These are phyloP conservation scores for Podaxis sp. DNA, from an alignment of 768 basidiomycete genomes.

Conservation along the genomic window DNA sequence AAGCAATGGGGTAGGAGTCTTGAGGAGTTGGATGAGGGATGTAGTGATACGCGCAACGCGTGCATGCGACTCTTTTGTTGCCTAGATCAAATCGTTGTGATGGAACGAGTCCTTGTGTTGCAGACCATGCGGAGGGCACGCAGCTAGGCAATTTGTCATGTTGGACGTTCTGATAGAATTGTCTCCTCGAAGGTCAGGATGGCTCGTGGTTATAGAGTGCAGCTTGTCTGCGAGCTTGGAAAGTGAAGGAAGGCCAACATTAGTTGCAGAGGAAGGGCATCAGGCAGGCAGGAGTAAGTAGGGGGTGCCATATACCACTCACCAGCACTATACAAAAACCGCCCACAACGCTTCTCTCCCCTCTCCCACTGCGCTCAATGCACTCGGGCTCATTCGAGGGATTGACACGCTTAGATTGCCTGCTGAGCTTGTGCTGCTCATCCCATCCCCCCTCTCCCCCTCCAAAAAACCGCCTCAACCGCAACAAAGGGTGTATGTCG, in stretches of 20 bases:
- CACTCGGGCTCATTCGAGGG: conserved; percentile 24
- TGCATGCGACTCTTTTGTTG: conserved; percentile 57
- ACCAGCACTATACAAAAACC: conserved; percentile 90
- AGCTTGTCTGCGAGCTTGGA: conserved; percentile 79
- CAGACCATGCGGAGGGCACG: conserved; percentile 68
- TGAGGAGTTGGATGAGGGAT: conserved; percentile 62
- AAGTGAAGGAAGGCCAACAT: conserved; percentile 15
- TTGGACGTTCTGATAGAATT: conserved; percentile 64
- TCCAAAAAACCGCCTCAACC: conserved; percentile 60
- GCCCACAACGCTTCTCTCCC: conserved; percentile 82
- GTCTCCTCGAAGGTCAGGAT: conserved; percentile 66
- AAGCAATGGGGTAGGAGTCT: conserved; percentile 46
- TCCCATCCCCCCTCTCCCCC: conserved; percentile 45
- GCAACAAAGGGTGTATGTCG: conserved; percentile 54
- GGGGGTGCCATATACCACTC: conserved; percentile 35
- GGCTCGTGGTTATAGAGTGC: conserved; percentile 55
- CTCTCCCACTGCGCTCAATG: conserved; percentile 56
- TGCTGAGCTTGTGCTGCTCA: conserved; percentile 41
- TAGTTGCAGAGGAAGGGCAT: not conserved
- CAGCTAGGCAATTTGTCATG: conserved; percentile 74
- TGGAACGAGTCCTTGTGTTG: conserved; percentile 63
- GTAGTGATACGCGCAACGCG: conserved; percentile 75
- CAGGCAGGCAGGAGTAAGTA: not conserved
- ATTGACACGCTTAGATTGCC: conserved; percentile 30
- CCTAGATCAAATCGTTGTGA: conserved; percentile 66